These are phyloP conservation scores for Flaveria robusta DNA, from an alignment of 129 eudicot species.

Conservation along the genomic window DNA sequence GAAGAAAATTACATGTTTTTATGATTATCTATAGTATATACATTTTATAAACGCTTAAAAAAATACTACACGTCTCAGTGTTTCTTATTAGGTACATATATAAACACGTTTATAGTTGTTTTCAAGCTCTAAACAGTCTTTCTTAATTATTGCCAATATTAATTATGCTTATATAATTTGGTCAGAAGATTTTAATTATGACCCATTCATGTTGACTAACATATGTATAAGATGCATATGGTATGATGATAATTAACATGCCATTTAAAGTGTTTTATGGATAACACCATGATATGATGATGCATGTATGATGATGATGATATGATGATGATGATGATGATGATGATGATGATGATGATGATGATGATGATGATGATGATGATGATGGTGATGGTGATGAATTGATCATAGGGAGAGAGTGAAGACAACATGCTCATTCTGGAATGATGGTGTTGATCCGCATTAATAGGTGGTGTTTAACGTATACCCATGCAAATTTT, in stretches of 20 bases:
- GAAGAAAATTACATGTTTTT: neutral
- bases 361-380: slow-evolving; percentile 9
- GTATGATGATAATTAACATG: neutral
- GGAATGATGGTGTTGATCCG: slow-evolving; percentile 51
- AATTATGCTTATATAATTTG: slow-evolving; percentile 2
- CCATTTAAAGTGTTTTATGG: neutral
- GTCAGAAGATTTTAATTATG: neutral
- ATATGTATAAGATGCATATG: neutral
- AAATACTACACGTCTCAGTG: neutral
- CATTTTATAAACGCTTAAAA: neutral
- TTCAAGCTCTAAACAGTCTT: neutral
- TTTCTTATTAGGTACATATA: neutral
- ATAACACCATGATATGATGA: slow-evolving; percentile 1
- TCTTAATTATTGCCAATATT: slow-evolving; percentile 10
- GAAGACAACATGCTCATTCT: slow-evolving; percentile 46
- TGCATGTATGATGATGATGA: slow-evolving; percentile 10
- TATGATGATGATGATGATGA: slow-evolving; percentile 7
- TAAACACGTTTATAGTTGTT: neutral
- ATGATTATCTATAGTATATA: neutral
- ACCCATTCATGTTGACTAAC: neutral
- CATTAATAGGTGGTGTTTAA: slow-evolving; percentile 39
- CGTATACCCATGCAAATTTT: slow-evolving; percentile 36
- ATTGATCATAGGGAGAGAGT: slow-evolving; percentile 20
- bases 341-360: slow-evolving; percentile 11
- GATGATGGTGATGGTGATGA: slow-evolving; percentile 3